These are phyloP conservation scores for Cyclotella baltica DNA, from an alignment of 108 stramenopile genomes.

Conservation along the genomic window DNA sequence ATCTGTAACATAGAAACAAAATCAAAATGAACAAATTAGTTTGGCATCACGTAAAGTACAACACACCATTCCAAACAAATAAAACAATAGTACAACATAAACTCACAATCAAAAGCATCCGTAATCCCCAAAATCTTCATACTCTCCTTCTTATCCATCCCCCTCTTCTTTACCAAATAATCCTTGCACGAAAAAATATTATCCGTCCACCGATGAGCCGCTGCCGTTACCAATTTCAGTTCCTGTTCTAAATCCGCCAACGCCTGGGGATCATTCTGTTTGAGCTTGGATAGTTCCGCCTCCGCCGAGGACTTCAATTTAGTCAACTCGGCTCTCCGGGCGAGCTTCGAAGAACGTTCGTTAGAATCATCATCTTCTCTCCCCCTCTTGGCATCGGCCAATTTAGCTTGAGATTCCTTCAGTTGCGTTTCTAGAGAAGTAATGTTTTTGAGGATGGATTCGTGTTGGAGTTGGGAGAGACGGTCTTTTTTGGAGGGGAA, in stretches of 20 bases:
- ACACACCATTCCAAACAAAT: background rate
- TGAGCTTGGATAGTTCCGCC: slow-evolving; percentile 67
- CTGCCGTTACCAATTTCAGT: slow-evolving; percentile 66
- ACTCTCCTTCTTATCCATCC: slow-evolving; percentile 87
- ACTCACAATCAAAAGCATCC: slow-evolving; percentile 77
- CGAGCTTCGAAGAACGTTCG: slow-evolving; percentile 70
- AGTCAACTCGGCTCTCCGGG: slow-evolving; percentile 58
- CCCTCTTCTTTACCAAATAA: slow-evolving; percentile 93
- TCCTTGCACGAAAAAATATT: slow-evolving; percentile 85
- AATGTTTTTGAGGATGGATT: slow-evolving; percentile 58
- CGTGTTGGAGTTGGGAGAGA: slow-evolving; percentile 65
- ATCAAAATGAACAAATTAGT: background rate
- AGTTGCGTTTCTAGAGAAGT: slow-evolving; percentile 40
- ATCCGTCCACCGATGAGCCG: slow-evolving; percentile 94
- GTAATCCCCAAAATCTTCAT: slow-evolving; percentile 69
- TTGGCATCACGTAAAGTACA: background rate
- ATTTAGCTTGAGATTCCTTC: slow-evolving; percentile 62
- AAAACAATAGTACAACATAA: background rate
- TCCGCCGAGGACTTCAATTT: slow-evolving; percentile 40
- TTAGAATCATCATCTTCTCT: slow-evolving; percentile 59
- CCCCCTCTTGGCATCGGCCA: slow-evolving; percentile 89
- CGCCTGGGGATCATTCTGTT: slow-evolving; percentile 92
- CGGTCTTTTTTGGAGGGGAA: slow-evolving; percentile 92
- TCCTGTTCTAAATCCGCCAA: slow-evolving; percentile 83
- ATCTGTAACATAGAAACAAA: background rate